Evolutionary conservation across 257 asterid genomes (phyloP).

Genomic region (Lithospermum erythrorhizon): DNA sequence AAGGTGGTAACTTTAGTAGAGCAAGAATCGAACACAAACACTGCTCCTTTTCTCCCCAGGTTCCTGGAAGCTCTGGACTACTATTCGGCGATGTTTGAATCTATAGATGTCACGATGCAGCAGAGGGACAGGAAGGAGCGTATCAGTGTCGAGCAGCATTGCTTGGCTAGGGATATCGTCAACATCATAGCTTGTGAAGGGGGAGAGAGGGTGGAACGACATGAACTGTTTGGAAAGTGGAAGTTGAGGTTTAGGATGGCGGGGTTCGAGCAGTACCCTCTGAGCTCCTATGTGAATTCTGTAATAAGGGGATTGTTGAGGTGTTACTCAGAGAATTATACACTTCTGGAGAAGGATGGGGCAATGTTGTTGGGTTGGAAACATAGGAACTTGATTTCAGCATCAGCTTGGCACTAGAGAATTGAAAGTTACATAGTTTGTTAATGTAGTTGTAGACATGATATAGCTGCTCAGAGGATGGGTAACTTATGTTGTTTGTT

Average conservation of each 20-base stretch:
- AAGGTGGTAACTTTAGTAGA: slow-evolving; percentile 76
- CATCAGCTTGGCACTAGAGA: slow-evolving; percentile 77
- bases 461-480: too few species aligned
- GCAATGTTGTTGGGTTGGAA: slow-evolving; percentile 86
- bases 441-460: too few species aligned
- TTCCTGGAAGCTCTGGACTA: slow-evolving; percentile 60
- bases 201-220: slow-evolving; percentile 77
- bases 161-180: slow-evolving; percentile 83
- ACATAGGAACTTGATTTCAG: slow-evolving; percentile 66
- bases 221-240: slow-evolving; percentile 91
- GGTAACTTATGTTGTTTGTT: too few species aligned
- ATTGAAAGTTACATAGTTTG: too few species aligned
- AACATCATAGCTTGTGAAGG: slow-evolving; percentile 93
- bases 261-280: slow-evolving; percentile 54
- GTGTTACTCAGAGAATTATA: slow-evolving; percentile 69
- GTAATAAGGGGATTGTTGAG: slow-evolving; percentile 59
- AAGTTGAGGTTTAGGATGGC: slow-evolving; percentile 73
- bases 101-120: slow-evolving; percentile 63
- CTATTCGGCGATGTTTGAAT: slow-evolving; percentile 80
- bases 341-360: slow-evolving; percentile 68
- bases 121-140: slow-evolving; percentile 70
- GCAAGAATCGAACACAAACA: slow-evolving; percentile 89
- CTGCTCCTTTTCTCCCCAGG: slow-evolving; percentile 65
- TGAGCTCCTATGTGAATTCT: slow-evolving; percentile 69
- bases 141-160: slow-evolving; percentile 80